A percentile compares a stretch with the other conserved stretches of the same genome.
Evolutionary conservation across 768 basidiomycete genomes (phyloP).

Genomic region (Filobasidium wieringae): DNA sequence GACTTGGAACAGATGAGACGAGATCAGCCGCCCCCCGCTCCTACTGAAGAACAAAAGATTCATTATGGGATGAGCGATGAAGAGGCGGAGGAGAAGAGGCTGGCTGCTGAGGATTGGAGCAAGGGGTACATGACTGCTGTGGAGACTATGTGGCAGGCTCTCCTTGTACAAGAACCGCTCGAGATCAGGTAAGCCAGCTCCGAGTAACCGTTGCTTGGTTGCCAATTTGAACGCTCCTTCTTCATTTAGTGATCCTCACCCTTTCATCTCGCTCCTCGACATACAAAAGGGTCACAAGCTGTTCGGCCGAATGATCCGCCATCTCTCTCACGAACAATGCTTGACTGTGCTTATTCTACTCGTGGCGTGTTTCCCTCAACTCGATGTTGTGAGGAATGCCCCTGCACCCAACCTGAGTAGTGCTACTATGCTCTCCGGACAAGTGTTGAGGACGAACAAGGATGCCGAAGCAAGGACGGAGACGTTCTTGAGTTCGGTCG

Average conservation of each 20-base stretch:
- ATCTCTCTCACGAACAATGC: conserved; percentile 65
- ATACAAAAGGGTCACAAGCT: conserved; percentile 88
- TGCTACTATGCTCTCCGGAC: conserved; percentile 43
- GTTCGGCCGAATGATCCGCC: conserved; percentile 73
- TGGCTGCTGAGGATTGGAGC: conserved; percentile 10
- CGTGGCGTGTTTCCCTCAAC: conserved; percentile 83
- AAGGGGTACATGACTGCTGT: conserved; percentile 38
- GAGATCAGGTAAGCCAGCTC: conserved; percentile 62
- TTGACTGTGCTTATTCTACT: conserved; percentile 79
- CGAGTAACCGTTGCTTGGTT: not conserved
- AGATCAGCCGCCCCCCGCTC: conserved; percentile 51
- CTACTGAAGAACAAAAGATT: conserved; percentile 16
- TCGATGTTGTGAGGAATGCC: conserved; percentile 78
- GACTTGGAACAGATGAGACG: conserved; percentile 73
- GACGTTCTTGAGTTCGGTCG: conserved; percentile 68
- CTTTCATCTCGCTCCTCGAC: conserved; percentile 80
- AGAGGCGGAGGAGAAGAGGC: conserved; percentile 15
- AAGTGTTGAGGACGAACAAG: conserved; percentile 27
- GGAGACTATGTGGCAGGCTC: conserved; percentile 63
- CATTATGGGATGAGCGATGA: conserved; percentile 17
- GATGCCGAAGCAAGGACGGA: conserved; percentile 74
- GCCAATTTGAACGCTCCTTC: not conserved
- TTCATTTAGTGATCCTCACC: conserved; percentile 67
- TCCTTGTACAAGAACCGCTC: conserved; percentile 78
- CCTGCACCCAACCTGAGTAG: conserved; percentile 45